These are phyloP conservation scores for Pseudogymnoascus sp. DNA, from an alignment of 2,329 filamentous ascomycete species.

Conservation along the genomic window DNA sequence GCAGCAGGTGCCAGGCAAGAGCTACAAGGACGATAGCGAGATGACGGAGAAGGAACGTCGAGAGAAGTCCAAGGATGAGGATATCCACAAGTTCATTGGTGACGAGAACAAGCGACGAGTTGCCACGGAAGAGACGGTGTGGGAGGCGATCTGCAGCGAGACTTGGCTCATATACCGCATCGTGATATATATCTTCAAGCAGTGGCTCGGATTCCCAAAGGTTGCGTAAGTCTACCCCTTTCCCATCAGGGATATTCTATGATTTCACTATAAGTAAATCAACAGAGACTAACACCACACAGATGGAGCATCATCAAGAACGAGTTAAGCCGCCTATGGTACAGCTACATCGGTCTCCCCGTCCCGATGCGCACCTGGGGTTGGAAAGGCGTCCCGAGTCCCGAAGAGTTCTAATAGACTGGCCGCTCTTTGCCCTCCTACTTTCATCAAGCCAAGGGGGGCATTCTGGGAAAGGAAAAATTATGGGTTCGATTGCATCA, in stretches of 20 bases:
- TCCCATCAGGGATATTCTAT: constrained; percentile 16
- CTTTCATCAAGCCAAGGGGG: background rate
- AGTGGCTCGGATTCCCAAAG: constrained; percentile 61
- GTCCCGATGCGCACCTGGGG: constrained; percentile 47
- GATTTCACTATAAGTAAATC: constrained; percentile 27
- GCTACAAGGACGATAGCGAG: constrained; percentile 15
- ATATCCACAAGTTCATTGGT: constrained; percentile 34
- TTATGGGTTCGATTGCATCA: background rate
- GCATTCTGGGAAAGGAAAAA: background rate
- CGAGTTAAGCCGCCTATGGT: constrained; percentile 47
- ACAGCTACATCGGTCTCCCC: constrained; percentile 55
- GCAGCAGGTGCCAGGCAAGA: constrained; percentile 29
- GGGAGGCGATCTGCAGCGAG: constrained; percentile 51
- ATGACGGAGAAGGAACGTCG: constrained; percentile 17
- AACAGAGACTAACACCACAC: background rate
- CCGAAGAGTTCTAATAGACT: constrained; percentile 17
- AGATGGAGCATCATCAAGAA: constrained; percentile 40
- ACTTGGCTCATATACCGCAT: constrained; percentile 53
- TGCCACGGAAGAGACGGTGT: constrained; percentile 35
- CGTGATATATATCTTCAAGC: constrained; percentile 55
- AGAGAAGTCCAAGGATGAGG: constrained; percentile 29
- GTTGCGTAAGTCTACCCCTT: constrained; percentile 51
- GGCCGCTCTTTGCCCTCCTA: background rate
- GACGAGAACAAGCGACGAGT: constrained; percentile 24
- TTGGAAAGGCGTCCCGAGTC: constrained; percentile 33